Conservation (phyloP, 2,329 filamentous ascomycete genomes). For the Diplodia scrobiculata region DNA sequence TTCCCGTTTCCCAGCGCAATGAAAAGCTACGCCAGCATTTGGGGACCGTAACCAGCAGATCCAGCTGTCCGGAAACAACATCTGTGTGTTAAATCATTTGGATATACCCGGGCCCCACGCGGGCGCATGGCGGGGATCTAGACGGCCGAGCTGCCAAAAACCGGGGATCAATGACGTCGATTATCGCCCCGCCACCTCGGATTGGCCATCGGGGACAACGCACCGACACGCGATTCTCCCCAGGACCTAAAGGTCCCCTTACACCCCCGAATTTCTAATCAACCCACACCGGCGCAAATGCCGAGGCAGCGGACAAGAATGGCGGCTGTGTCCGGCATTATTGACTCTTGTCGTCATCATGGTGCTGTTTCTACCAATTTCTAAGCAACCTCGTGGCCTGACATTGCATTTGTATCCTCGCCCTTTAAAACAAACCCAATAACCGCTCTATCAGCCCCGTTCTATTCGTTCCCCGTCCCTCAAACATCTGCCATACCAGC, state of each 20-base stretch:
- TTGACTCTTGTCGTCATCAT: conserved; percentile 2
- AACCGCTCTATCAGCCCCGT: too few species aligned
- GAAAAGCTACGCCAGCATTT: too few species aligned
- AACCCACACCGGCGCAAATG: background rate
- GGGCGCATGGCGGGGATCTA: background rate
- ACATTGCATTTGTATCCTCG: too few species aligned
- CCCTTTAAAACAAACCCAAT: too few species aligned
- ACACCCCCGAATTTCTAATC: conserved; percentile 8
- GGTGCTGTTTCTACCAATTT: background rate
- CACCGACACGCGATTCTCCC: background rate
- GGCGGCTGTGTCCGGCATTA: background rate
- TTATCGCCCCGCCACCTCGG: background rate
- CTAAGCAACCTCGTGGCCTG: too few species aligned
- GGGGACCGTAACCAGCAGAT: too few species aligned
- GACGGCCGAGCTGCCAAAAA: background rate
- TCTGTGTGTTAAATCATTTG: too few species aligned
- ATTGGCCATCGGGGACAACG: background rate
- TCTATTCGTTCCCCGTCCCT: too few species aligned
- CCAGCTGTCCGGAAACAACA: too few species aligned
- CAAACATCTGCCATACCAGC: too few species aligned
- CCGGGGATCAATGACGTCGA: background rate
- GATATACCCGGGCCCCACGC: background rate
- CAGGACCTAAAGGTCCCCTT: background rate
- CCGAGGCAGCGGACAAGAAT: background rate
- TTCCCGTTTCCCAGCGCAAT: too few species aligned